A percentile compares a stretch with the other conserved stretches of the same genome.
Evolutionary conservation across 129 eudicot species (phyloP).

Genomic region (Saussurea involucrata): DNA sequence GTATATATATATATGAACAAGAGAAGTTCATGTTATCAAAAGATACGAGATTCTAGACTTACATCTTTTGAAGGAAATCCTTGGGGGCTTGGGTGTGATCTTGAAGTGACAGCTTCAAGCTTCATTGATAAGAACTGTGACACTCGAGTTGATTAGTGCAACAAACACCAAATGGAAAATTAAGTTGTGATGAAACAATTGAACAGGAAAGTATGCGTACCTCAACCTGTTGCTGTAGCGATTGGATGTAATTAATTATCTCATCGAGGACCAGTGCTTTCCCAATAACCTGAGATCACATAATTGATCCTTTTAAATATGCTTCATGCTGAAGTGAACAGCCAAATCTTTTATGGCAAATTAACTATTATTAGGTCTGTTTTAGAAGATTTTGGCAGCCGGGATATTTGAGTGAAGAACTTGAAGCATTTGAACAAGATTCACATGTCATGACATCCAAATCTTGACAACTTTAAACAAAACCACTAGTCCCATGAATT

Average conservation of each 20-base stretch:
- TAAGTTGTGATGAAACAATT: not conserved
- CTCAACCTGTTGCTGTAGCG: constrained; percentile 96
- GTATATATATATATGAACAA: not conserved
- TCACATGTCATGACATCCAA: constrained; percentile 23
- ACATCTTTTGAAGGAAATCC: constrained; percentile 92
- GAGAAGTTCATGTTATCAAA: not conserved
- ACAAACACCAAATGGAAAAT: not conserved
- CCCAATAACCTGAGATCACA: constrained; percentile 75
- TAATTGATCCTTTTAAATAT: not conserved
- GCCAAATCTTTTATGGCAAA: too few relatives aligned
- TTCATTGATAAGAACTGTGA: constrained; percentile 92
- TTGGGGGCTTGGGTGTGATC: constrained; percentile 58
- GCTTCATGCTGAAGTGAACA: not conserved
- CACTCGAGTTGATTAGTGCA: constrained; percentile 5
- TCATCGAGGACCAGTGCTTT: constrained; percentile 97
- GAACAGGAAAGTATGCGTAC: constrained; percentile 27
- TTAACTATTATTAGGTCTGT: not conserved
- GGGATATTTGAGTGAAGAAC: not conserved
- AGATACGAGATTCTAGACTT: constrained; percentile 23
- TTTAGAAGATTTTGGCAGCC: constrained; percentile 2
- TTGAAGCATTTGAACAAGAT: not conserved
- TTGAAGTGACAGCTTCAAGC: constrained; percentile 93
- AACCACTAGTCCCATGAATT: not conserved
- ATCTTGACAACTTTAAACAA: not conserved
- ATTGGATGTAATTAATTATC: constrained; percentile 92